These are phyloP conservation scores for Ajuga chamaepitys DNA, from an alignment of 257 asterid species.

Conservation along the genomic window DNA sequence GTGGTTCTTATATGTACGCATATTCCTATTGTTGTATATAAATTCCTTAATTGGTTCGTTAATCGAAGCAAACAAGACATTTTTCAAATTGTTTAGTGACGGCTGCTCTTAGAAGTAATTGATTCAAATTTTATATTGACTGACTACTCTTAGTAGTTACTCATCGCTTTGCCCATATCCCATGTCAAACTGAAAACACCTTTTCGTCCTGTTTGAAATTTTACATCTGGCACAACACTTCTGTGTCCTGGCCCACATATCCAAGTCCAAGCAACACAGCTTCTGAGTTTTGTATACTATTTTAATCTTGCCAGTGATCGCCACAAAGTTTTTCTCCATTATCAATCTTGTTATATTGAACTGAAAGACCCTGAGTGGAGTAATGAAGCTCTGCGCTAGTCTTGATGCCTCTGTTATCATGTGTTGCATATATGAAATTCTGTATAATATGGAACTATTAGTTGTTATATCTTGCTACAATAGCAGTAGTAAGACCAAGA, in stretches of 20 bases:
- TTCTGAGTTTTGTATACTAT: not conserved
- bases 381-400: not conserved
- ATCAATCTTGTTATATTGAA: not conserved
- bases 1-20: not conserved
- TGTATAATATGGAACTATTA: not conserved
- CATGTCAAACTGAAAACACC: not conserved
- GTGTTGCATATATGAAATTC: not conserved
- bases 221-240: not conserved
- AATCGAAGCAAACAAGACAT: not conserved
- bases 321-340: not conserved
- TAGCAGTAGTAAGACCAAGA: not conserved
- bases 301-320: not conserved
- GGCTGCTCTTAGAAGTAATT: not conserved
- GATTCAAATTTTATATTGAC: not conserved
- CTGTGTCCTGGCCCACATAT: not conserved
- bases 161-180: not conserved
- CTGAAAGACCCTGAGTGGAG: not conserved
- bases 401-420: not conserved
- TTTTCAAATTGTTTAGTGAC: too few species aligned
- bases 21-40: not conserved
- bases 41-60: not conserved
- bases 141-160: not conserved
- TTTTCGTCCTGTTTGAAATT: not conserved
- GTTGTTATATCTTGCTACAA: not conserved
- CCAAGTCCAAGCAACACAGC: constrained; percentile 9